Evolutionary conservation across 225 moss, liverwort and hornwort species (phyloP).

Genomic region (Straminergon stramineum): DNA sequence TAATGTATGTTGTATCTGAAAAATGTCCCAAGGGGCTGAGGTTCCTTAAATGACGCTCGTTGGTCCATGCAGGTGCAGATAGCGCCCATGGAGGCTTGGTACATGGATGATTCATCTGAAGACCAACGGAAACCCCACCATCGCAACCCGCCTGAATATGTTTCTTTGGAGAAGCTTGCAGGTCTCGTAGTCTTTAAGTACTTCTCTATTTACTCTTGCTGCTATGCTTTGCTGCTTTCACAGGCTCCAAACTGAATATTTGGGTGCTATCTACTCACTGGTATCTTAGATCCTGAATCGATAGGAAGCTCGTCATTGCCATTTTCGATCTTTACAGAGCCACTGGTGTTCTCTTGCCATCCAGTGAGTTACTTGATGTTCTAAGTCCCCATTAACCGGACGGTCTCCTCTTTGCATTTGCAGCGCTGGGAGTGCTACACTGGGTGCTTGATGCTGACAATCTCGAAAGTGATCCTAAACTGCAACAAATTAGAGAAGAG

Average conservation of each 20-base stretch:
- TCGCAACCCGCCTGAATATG: conserved; percentile 30
- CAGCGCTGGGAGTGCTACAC: conserved; percentile 75
- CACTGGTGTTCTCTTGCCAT: not conserved
- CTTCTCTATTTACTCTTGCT: not conserved
- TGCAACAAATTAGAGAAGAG: conserved; percentile 64
- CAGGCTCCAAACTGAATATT: not conserved
- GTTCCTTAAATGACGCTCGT: not conserved
- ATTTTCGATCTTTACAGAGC: not conserved
- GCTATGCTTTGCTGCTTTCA: not conserved
- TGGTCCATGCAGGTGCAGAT: conserved; percentile 20
- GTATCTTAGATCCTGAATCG: not conserved
- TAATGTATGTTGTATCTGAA: not conserved
- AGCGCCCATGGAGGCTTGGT: conserved; percentile 48
- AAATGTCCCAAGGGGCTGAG: not conserved
- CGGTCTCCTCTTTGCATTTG: not conserved
- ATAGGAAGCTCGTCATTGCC: not conserved
- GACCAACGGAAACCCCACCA: conserved; percentile 53
- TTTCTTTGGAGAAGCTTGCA: conserved; percentile 33
- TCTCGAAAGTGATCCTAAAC: conserved; percentile 49
- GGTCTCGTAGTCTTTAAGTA: not conserved
- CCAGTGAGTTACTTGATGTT: not conserved
- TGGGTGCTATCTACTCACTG: not conserved
- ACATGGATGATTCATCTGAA: conserved; percentile 37
- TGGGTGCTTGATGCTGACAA: conserved; percentile 85
- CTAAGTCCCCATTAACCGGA: not conserved